Conservation (phyloP, 2,329 filamentous ascomycete genomes). For the Penicillium glabrum region DNA sequence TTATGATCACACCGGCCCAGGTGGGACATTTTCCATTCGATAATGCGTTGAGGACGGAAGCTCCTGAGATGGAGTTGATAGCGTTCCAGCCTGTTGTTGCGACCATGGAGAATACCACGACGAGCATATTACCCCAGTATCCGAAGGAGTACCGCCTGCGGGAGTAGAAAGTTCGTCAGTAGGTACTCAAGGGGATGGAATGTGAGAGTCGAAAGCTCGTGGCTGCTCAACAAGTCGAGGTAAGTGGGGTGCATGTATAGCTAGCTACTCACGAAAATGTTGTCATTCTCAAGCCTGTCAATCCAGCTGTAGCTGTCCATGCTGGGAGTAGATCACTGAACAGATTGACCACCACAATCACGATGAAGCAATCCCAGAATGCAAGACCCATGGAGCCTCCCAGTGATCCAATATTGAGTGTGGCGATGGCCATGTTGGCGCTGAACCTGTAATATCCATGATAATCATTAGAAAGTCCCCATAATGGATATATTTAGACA, state of each 20-base stretch:
- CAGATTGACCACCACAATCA: constrained; percentile 37
- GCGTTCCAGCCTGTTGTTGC: constrained; percentile 41
- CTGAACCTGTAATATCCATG: constrained; percentile 26
- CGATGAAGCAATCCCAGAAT: constrained; percentile 40
- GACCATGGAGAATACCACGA: constrained; percentile 39
- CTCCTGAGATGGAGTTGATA: constrained; percentile 41
- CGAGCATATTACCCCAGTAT: constrained; percentile 39
- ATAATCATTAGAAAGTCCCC: neutral
- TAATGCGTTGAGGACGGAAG: constrained; percentile 35
- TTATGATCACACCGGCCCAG: constrained; percentile 40
- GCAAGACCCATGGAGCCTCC: constrained; percentile 33
- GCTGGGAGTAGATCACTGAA: constrained; percentile 29
- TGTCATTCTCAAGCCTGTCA: constrained; percentile 39
- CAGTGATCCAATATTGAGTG: constrained; percentile 33
- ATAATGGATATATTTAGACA: neutral
- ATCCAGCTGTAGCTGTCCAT: constrained; percentile 33
- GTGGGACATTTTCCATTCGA: constrained; percentile 37
- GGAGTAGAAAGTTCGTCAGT: neutral
- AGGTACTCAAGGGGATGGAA: neutral
- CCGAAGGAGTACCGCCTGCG: constrained; percentile 38
- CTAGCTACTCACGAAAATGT: constrained; percentile 29
- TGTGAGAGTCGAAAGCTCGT: neutral
- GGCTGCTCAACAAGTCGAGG: neutral
- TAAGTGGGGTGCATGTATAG: neutral
- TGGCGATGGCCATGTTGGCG: constrained; percentile 40